Conservation (phyloP, 768 basidiomycete genomes). For the Rhizopogon roseolus region DNA sequence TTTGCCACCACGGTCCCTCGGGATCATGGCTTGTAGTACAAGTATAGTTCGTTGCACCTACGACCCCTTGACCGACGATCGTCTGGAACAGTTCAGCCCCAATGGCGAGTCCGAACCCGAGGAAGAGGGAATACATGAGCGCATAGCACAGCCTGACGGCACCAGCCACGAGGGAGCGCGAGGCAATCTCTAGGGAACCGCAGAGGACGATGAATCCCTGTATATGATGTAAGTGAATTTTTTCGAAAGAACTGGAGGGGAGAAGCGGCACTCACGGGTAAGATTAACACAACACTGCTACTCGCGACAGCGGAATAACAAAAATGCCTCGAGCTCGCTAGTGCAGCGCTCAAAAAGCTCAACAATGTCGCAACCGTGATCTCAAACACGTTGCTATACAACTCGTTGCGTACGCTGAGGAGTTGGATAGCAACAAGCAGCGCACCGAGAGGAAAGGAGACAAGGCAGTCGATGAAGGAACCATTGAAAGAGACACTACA, state of each 20-base stretch:
- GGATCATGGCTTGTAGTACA: slow-evolving; percentile 55
- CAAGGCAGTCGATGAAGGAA: slow-evolving; percentile 71
- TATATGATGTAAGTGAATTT: slow-evolving; percentile 1
- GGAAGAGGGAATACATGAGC: slow-evolving; percentile 71
- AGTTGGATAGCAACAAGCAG: slow-evolving; percentile 72
- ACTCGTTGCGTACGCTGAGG: slow-evolving; percentile 65
- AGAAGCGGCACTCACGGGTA: slow-evolving; percentile 47
- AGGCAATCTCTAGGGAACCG: slow-evolving; percentile 75
- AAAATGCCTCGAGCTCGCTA: slow-evolving; percentile 62
- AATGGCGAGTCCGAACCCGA: slow-evolving; percentile 80
- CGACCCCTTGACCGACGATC: slow-evolving; percentile 42
- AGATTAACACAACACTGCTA: slow-evolving; percentile 72
- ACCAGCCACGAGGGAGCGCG: slow-evolving; percentile 79
- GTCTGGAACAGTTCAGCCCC: slow-evolving; percentile 65
- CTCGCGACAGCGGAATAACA: slow-evolving; percentile 82
- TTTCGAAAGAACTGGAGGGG: neutral
- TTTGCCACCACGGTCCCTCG: slow-evolving; percentile 67
- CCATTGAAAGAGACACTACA: slow-evolving; percentile 70
- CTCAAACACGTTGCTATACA: slow-evolving; percentile 80
- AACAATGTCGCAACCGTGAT: slow-evolving; percentile 77
- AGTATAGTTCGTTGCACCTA: slow-evolving; percentile 52
- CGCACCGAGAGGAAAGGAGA: slow-evolving; percentile 71
- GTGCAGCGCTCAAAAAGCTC: slow-evolving; percentile 73
- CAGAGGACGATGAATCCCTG: slow-evolving; percentile 64
- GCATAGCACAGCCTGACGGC: slow-evolving; percentile 80